A percentile compares a stretch with the other conserved stretches of the same genome.
Conservation (phyloP, 2,329 filamentous ascomycete genomes). For the Cadophora luteo-olivacea region DNA sequence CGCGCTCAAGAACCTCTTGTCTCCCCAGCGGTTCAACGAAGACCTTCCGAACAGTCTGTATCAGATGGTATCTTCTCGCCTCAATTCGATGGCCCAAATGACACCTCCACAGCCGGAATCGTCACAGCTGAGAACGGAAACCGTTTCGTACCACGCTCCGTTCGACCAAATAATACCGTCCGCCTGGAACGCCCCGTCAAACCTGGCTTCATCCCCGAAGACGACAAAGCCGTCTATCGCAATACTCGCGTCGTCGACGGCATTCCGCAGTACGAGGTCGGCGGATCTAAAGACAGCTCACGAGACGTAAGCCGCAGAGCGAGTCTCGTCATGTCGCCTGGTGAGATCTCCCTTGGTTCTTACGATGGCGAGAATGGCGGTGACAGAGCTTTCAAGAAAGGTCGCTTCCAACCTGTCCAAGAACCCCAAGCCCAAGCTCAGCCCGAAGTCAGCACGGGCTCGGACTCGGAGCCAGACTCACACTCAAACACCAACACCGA, state of each 20-base stretch:
- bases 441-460: no score
- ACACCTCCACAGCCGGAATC: conserved; percentile 64
- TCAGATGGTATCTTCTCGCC: not conserved
- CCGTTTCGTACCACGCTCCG: conserved; percentile 56
- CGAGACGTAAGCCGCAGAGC: not conserved
- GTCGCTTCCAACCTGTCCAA: not conserved
- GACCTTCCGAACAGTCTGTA: not conserved
- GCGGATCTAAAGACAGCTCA: not conserved
- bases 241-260: not conserved
- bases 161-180: conserved; percentile 72
- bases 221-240: conserved; percentile 89
- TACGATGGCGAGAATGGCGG: not conserved
- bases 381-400: not conserved
- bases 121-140: conserved; percentile 69
- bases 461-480: no score
- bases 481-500: not conserved
- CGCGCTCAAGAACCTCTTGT: not conserved
- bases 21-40: not conserved
- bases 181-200: no score
- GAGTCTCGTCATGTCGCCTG: conserved; percentile 5
- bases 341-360: not conserved
- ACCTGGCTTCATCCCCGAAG: no score
- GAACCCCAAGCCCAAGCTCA: not conserved
- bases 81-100: not conserved
- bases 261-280: not conserved